Evolutionary conservation across 495 filamentous ascomycete genomes (phyloP).

Genomic region (Thermochaetoides thermophila): DNA sequence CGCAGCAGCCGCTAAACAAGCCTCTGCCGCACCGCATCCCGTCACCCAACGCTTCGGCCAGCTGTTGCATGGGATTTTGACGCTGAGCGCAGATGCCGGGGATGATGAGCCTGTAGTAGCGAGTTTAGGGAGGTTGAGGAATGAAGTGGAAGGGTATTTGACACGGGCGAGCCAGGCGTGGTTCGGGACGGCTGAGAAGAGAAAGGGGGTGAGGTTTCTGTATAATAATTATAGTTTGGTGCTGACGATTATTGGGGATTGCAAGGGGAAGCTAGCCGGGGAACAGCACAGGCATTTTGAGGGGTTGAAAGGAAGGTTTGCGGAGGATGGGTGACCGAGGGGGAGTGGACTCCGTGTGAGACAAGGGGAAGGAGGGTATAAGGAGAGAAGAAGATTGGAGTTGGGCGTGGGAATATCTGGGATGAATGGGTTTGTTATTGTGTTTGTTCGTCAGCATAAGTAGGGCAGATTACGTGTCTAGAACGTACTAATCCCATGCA

Average conservation of each 20-base stretch:
- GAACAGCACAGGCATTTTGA: conserved; percentile 62
- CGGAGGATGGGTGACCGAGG: conserved; percentile 20
- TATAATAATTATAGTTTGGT: conserved; percentile 91
- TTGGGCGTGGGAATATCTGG: too few relatives aligned
- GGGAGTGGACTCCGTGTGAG: conserved; percentile 1
- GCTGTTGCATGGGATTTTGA: conserved; percentile 69
- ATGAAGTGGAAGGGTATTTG: conserved; percentile 66
- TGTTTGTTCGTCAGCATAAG: too few relatives aligned
- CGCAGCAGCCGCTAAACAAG: conserved; percentile 42
- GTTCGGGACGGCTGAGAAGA: conserved; percentile 45
- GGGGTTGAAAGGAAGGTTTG: conserved; percentile 35
- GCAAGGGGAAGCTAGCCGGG: conserved; percentile 59
- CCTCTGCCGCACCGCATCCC: conserved; percentile 77
- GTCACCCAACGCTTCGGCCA: conserved; percentile 88
- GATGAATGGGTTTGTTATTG: too few relatives aligned
- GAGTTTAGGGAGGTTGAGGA: conserved; percentile 58
- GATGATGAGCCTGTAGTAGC: conserved; percentile 84
- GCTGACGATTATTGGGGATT: conserved; percentile 78
- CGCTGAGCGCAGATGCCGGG: conserved; percentile 69
- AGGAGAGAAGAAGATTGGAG: too few relatives aligned
- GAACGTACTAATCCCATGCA: too few relatives aligned
- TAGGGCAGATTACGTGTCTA: too few relatives aligned
- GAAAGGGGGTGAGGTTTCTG: conserved; percentile 75
- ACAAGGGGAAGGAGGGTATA: not conserved
- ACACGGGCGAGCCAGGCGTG: conserved; percentile 45